Conservation (phyloP, 1,284 basidiomycete genomes). For the Ceratobasidium sp. region DNA sequence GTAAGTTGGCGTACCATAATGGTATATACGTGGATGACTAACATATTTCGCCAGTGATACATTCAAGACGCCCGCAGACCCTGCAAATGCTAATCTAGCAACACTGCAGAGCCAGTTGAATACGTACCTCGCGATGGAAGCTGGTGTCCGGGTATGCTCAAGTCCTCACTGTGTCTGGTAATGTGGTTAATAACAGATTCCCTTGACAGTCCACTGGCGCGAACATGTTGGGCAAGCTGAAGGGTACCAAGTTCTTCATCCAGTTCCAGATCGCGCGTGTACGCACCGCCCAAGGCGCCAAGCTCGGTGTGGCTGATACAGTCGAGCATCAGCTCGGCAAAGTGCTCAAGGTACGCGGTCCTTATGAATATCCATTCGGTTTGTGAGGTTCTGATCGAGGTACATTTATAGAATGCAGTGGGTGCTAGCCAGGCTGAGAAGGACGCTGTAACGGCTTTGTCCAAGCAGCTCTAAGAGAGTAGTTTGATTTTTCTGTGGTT, state of each 20-base stretch:
- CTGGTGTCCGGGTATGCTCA: constrained; percentile 39
- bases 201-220: constrained; percentile 19
- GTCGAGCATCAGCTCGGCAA: constrained; percentile 43
- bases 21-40: neutral
- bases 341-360: constrained; percentile 37
- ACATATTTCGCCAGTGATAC: constrained; percentile 4
- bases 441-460: constrained; percentile 35
- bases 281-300: constrained; percentile 37
- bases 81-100: constrained; percentile 36
- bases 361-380: neutral
- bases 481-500: neutral
- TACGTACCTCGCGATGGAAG: constrained; percentile 41
- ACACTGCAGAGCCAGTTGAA: constrained; percentile 42
- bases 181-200: neutral
- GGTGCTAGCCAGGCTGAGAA: constrained; percentile 38
- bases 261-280: constrained; percentile 43
- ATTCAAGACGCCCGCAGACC: constrained; percentile 39
- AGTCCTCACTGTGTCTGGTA: neutral
- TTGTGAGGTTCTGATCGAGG: neutral
- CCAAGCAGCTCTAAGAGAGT: constrained; percentile 24
- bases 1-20: constrained; percentile 3
- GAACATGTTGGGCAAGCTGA: constrained; percentile 35
- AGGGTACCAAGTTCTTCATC: constrained; percentile 43
- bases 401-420: constrained; percentile 33
- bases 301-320: constrained; percentile 39